phyloP scores from a whole-genome alignment of 371 early-diverging fungal species.

The Rhizopus delemar region DNA sequence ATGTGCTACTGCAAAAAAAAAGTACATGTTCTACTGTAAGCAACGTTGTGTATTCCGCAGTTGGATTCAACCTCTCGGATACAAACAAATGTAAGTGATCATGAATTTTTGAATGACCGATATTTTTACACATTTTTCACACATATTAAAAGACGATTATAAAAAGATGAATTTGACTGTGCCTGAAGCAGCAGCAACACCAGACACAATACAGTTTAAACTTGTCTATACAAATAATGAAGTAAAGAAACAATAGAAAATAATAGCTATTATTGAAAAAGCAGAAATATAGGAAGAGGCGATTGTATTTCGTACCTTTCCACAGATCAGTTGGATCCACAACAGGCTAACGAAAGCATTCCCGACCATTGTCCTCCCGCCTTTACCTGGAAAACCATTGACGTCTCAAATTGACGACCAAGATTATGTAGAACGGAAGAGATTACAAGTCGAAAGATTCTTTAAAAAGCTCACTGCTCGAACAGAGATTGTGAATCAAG shows the following conservation, averaged over 20 bases:
- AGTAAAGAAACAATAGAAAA: not conserved
- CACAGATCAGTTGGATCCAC: slow-evolving; percentile 63
- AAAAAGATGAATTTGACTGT: slow-evolving; percentile 25
- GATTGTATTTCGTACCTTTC: slow-evolving; percentile 58
- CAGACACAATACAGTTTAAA: slow-evolving; percentile 65
- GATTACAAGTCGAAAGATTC: slow-evolving; percentile 56
- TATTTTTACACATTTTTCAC: not conserved
- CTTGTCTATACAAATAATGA: slow-evolving; percentile 29
- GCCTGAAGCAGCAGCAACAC: slow-evolving; percentile 65
- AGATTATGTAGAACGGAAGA: slow-evolving; percentile 63
- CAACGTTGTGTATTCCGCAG: too few relatives aligned
- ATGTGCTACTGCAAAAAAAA: too few relatives aligned
- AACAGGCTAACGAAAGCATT: slow-evolving; percentile 42
- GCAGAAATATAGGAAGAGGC: not conserved
- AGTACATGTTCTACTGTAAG: too few relatives aligned
- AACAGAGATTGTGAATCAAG: slow-evolving; percentile 40
- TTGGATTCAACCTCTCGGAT: too few relatives aligned
- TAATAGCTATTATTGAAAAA: not conserved
- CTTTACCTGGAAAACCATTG: slow-evolving; percentile 57
- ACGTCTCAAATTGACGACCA: slow-evolving; percentile 57
- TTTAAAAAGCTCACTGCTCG: slow-evolving; percentile 50
- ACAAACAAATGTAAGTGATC: too few relatives aligned
- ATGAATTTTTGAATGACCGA: not conserved
- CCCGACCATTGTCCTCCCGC: slow-evolving; percentile 51
- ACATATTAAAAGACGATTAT: not conserved